Percentiles rank a stretch among this genome's conserved stretches.
phyloP scores from a whole-genome alignment of 2,329 filamentous ascomycete species.

The Cercospora sp. region DNA sequence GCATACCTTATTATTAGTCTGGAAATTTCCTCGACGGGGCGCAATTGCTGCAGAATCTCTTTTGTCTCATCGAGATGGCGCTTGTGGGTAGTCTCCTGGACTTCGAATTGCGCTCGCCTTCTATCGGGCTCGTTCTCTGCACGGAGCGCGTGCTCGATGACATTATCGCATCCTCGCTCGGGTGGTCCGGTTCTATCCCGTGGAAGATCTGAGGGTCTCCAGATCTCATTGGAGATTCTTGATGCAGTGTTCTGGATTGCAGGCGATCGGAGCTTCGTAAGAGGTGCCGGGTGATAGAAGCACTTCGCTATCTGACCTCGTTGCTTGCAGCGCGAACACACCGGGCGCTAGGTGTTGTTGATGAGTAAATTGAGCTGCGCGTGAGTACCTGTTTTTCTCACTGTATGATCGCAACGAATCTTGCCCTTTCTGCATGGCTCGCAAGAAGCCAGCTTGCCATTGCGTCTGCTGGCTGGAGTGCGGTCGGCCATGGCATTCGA shows the following conservation, averaged over 20 bases:
- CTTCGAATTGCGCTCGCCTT: background rate
- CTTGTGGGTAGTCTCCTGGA: background rate
- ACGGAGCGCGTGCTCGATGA: background rate
- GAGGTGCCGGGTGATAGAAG: slow-evolving; percentile 27
- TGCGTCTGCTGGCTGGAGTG: slow-evolving; percentile 19
- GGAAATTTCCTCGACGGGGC: background rate
- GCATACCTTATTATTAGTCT: background rate
- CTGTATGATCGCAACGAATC: slow-evolving; percentile 24
- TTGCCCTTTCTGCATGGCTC: slow-evolving; percentile 27
- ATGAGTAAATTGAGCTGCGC: background rate
- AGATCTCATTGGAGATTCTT: background rate
- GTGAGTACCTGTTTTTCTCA: too few relatives aligned
- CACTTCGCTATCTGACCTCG: slow-evolving; percentile 17
- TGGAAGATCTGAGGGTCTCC: background rate
- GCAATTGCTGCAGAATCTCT: background rate
- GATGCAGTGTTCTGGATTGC: background rate
- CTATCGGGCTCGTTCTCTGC: background rate
- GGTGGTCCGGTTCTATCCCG: background rate
- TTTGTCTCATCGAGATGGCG: background rate
- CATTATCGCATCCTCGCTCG: background rate
- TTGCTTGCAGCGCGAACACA: slow-evolving; percentile 22
- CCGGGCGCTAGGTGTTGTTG: slow-evolving; percentile 5
- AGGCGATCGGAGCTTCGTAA: slow-evolving; percentile 17
- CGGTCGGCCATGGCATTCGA: background rate
- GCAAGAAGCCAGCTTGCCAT: slow-evolving; percentile 20